Evolutionary conservation across 2,329 filamentous ascomycete genomes (phyloP), one percentile per base, ranked within the genome.

Genomic region (Cladosporium colombiae): DNA sequence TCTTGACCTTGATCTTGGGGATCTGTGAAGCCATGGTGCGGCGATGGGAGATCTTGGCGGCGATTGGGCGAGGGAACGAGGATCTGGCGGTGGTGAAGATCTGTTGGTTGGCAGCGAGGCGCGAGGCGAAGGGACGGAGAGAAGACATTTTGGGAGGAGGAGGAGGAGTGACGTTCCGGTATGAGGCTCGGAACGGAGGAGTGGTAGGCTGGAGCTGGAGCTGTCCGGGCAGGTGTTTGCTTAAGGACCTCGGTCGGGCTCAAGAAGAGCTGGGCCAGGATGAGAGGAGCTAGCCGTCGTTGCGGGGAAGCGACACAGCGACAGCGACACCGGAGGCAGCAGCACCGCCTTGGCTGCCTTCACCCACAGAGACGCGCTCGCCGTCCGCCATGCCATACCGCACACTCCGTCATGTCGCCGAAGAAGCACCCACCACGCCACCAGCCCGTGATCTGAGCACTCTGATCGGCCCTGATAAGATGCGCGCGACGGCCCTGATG

Each of bases 1-100:
- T 98, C 89, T 96, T 93, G 85, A 99, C 95, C 88, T 96, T 95
- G 87, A 98, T 98, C 90, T 98, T 99, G 77, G 86, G 84, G 74
- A 85, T 75, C 53, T 72, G 71, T 37, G 73, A 74, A 52, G 76
- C 76, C 76, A 78, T 78, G 69, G 65, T 77, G 71, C 76, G 72
- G 61, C 76, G 73, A 62, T 77, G 75, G 52, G 73, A 67, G 65
- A 77, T 67, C 66, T 72, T 74, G 49, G 74, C 74, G 40, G 74
- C 73, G 60, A 75, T 64, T 60, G 74, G 73, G 63, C 73, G 68
- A 35, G 73, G 71, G 67, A 76, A 74, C 55, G 73, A 61, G 35
- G 68, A 21, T 31, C 68, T 55, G 46, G 72, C 50, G 29, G 70
- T 44, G 33, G 68, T 57, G 67, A 67, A 56, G 62, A 53, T 59